Evolutionary conservation across 192 early-diverging fungal genomes (phyloP), one percentile per base, ranked within the genome.

Genomic region (Chytriomyces sp.): DNA sequence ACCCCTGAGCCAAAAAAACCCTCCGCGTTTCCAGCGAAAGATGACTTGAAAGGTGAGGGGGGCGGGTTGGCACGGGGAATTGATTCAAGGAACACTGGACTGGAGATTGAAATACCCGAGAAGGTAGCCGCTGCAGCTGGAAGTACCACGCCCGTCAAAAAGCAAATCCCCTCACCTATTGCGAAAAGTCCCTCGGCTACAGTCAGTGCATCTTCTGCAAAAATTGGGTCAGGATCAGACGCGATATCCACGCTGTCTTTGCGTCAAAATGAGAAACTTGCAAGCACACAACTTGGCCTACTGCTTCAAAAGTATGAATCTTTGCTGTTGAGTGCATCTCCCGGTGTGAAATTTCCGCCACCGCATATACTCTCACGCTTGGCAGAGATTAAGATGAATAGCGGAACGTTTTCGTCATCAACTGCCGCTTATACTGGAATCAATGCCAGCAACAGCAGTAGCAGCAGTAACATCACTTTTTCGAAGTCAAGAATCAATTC

Each of bases 321-420:
- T n/a, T 88, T 89, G 0, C 91, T 94, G 49, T 83, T 99, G 10
- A 97, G 96, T 1, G 94, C 91, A 4, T 97, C 96, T 0, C 95
- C 95, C 2, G 90, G 89, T 80, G 95, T 99, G 26, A 80, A 80
- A 46, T 96, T 96, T 74, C 92, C 94, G 11, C 90, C 91, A 5
- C 97, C 97, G 0, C 95, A 94, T 78, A 82, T 96, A 16, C 83
- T 99, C 50, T 80, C 83, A 0, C 67, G 82, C 24, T 50, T 87
- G 46, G 67, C 72, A 47, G 66, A 68, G 50, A 45, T 78, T 50
- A 45, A 71, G 35, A 35, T 35, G 35, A 35, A 35, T 35, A 35
- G 35, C 35, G 35, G 35, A 35, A 35, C 35, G 2, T 35, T 35
- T 35, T 35, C 35, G 8, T n/a, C 70, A 61, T 43, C 26, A 59